Percentiles rank a stretch among this genome's conserved stretches.
Conservation (phyloP, 2,329 filamentous ascomycete species). For the Pyrenophora teres region DNA sequence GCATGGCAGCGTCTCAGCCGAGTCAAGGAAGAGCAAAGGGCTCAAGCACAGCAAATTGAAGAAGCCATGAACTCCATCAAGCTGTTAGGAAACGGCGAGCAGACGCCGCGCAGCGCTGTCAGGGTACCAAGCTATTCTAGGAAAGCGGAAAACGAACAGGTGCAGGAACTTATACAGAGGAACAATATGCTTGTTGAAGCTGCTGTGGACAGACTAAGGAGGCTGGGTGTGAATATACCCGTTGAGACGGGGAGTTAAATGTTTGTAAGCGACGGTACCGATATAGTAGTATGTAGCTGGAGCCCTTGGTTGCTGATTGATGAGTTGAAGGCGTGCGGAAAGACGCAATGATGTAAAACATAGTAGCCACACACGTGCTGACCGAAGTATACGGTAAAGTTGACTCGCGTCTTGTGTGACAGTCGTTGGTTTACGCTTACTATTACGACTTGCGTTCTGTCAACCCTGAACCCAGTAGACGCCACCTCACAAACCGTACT, state of each 20-base stretch:
- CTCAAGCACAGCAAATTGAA: constrained; percentile 48
- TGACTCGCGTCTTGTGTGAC: no score
- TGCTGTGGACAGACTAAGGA: constrained; percentile 35
- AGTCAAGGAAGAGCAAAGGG: constrained; percentile 59
- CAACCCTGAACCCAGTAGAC: neutral
- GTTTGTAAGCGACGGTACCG: neutral
- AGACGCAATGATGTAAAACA: neutral
- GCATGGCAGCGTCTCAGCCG: constrained; percentile 63
- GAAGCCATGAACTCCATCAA: constrained; percentile 21
- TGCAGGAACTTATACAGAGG: constrained; percentile 40
- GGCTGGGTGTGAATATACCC: constrained; percentile 35
- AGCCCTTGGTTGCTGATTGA: neutral
- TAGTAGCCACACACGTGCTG: no score
- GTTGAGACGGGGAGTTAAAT: constrained; percentile 3
- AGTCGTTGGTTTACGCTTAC: no score
- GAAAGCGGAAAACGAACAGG: constrained; percentile 42
- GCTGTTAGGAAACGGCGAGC: constrained; percentile 20
- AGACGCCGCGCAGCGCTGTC: constrained; percentile 15
- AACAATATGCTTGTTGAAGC: constrained; percentile 42
- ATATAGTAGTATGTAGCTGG: neutral
- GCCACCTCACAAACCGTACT: neutral
- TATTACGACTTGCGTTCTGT: no score
- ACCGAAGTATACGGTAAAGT: no score
- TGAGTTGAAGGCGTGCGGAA: neutral
- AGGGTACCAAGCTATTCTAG: constrained; percentile 43